phyloP scores from a whole-genome alignment of 305 asterid species.

The Striga hermonthica region DNA sequence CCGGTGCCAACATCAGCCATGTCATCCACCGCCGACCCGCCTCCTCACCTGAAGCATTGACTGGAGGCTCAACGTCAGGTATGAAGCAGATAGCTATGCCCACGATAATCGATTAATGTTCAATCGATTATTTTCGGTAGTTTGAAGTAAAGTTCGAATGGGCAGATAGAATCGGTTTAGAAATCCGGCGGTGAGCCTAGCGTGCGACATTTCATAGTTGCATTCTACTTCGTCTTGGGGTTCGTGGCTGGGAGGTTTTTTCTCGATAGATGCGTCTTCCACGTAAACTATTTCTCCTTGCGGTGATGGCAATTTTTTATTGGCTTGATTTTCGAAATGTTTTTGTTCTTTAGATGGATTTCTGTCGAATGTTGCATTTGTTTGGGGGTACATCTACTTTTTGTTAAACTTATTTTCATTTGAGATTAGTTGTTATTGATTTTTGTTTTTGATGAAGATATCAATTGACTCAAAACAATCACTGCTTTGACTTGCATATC shows the following conservation, averaged over 20 bases:
- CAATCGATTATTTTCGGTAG: too few relatives aligned
- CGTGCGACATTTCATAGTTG: slow-evolving; percentile 43
- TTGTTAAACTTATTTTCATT: neutral
- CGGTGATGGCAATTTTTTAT: too few relatives aligned
- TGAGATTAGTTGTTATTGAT: too few relatives aligned
- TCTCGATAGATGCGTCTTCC: slow-evolving; percentile 50
- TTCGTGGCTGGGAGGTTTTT: slow-evolving; percentile 47
- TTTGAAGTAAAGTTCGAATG: slow-evolving; percentile 14
- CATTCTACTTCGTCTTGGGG: slow-evolving; percentile 40
- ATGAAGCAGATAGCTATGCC: too few relatives aligned
- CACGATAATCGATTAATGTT: slow-evolving; percentile 12
- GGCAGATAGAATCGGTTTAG: slow-evolving; percentile 48
- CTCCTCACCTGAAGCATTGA: too few relatives aligned
- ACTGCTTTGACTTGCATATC: too few relatives aligned
- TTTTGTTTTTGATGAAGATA: too few relatives aligned
- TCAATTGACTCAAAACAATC: too few relatives aligned
- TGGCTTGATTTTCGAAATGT: too few relatives aligned
- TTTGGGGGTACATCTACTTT: slow-evolving; percentile 2
- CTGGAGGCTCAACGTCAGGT: too few relatives aligned
- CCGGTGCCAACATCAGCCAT: too few relatives aligned
- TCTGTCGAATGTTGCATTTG: neutral
- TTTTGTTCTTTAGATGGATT: neutral
- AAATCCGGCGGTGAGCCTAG: slow-evolving; percentile 44
- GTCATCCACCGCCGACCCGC: too few relatives aligned
- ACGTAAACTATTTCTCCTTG: slow-evolving; percentile 33